Base-by-base conservation (phyloP, 2,329 filamentous ascomycete species). In the Talaromyces sp. region DNA sequence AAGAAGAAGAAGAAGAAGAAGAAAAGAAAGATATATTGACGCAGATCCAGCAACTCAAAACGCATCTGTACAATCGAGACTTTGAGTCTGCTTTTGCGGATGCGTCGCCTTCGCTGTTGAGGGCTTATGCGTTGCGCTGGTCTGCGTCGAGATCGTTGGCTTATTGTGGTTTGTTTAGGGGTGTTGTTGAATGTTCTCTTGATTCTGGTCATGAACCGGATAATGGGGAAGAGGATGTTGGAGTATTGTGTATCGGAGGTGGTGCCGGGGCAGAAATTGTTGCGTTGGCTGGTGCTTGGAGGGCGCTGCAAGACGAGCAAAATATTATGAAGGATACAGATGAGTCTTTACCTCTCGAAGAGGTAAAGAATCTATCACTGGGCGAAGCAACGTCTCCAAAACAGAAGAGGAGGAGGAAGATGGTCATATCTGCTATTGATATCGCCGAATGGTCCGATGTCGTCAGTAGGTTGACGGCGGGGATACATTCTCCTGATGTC, bases 61-160 rank as follows among this genome's bases (percentile, higher is more conserved):
- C 88, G 8, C 91, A 94, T 68, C 83, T 99, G 9, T 98, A 90
- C 75, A 88, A 90, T 66, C 87, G 95, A 37, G 91, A 98, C 75
- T 98, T 98, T 78, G 83, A 84, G 13, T 80, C 82, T 16, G 94
- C 94, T 0, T 99, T 98, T 79, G 71, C 77, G 2, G 87, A 90
- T 62, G 64, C 64, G 9, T 50, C 59, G 35, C 64, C 64, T 16
- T 56, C 60, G 52, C 86, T 89, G 70, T 84, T 97, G 19, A 87
- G 90, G 67, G 91, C 90, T 10, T 99, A 99, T 80, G 92, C 92
- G 9, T 86, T 92, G 62, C 83, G 95, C 71, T 99, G 94, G 93
- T 97, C 93, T 77, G 91, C 94, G 1, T 90, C 90, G 61, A 84
- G 95, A 62, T 90, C 93, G 0, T 80, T 98, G 61, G 92, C 89